Conservation (phyloP, 345 rosid species). For the Raphanus raphanistrum region DNA sequence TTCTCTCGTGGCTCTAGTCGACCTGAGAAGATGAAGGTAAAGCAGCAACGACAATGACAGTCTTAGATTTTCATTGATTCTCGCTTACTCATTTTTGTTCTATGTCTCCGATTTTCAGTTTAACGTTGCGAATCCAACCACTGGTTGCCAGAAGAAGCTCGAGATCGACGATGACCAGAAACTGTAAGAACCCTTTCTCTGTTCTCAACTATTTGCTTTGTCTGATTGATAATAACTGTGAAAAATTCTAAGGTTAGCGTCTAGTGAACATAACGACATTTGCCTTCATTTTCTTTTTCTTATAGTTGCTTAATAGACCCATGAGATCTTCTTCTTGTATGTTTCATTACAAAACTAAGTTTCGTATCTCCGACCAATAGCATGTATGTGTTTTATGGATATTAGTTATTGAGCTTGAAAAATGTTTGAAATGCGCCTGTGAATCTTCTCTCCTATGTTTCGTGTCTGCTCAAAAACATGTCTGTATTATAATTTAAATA, state of each 20-base stretch:
- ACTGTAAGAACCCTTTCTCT: slow-evolving; percentile 36
- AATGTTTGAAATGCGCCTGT: no score
- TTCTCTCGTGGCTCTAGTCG: background rate
- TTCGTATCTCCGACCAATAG: background rate
- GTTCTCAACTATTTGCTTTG: background rate
- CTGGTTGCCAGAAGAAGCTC: slow-evolving; percentile 61
- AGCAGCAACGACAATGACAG: background rate
- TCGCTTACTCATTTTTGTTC: background rate
- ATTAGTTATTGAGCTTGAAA: background rate
- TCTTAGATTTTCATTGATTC: background rate
- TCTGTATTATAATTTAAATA: background rate
- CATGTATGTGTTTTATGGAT: background rate
- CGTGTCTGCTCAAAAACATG: background rate
- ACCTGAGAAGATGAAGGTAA: slow-evolving; percentile 34
- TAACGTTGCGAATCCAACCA: slow-evolving; percentile 53
- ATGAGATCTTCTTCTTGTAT: no score
- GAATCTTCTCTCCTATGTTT: background rate
- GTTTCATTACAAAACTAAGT: no score
- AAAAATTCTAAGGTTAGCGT: background rate
- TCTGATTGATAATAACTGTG: background rate
- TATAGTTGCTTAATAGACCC: no score
- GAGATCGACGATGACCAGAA: slow-evolving; percentile 56
- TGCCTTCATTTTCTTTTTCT: background rate
- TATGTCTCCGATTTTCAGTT: slow-evolving; percentile 34
- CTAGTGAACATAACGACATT: background rate